phyloP scores from a whole-genome alignment of 441 rosid species.

The Arabidopsis lyrata region DNA sequence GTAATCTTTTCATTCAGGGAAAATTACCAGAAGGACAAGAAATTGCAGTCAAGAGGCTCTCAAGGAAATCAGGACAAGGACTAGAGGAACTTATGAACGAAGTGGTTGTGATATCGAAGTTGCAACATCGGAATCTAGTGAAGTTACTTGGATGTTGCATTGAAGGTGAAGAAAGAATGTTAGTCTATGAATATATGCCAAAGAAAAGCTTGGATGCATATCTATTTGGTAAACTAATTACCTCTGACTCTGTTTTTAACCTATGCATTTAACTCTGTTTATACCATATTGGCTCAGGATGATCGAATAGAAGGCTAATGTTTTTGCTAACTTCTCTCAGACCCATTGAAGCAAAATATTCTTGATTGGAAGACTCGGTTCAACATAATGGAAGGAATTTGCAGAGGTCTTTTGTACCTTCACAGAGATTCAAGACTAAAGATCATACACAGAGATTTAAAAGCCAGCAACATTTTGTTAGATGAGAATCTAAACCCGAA shows the following conservation, averaged over 20 bases:
- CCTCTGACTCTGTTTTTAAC: slow-evolving; percentile 4
- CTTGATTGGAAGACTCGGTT: slow-evolving; percentile 78
- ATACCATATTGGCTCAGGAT: neutral
- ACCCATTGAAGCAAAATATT: slow-evolving; percentile 54
- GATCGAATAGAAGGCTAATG: slow-evolving; percentile 26
- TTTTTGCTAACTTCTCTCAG: slow-evolving; percentile 45
- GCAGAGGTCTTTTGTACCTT: slow-evolving; percentile 91
- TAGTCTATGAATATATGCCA: slow-evolving; percentile 85
- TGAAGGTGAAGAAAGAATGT: slow-evolving; percentile 78
- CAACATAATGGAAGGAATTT: slow-evolving; percentile 78
- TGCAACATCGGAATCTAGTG: slow-evolving; percentile 89
- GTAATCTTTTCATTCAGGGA: slow-evolving; percentile 53
- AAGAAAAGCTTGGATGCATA: slow-evolving; percentile 81
- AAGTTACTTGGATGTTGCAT: slow-evolving; percentile 81
- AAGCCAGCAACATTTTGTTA: slow-evolving; percentile 85
- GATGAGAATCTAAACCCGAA: slow-evolving; percentile 86
- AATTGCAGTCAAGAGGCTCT: slow-evolving; percentile 92
- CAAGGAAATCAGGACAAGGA: slow-evolving; percentile 80
- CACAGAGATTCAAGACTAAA: slow-evolving; percentile 90
- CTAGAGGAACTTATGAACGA: slow-evolving; percentile 82
- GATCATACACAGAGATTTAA: slow-evolving; percentile 89
- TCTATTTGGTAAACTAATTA: slow-evolving; percentile 62
- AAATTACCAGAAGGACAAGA: slow-evolving; percentile 79
- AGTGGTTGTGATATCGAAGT: slow-evolving; percentile 70
- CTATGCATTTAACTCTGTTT: slow-evolving; percentile 9